Base-by-base conservation (phyloP, 108 stramenopile species). In the Mayamaea pseudoterrestris region DNA sequence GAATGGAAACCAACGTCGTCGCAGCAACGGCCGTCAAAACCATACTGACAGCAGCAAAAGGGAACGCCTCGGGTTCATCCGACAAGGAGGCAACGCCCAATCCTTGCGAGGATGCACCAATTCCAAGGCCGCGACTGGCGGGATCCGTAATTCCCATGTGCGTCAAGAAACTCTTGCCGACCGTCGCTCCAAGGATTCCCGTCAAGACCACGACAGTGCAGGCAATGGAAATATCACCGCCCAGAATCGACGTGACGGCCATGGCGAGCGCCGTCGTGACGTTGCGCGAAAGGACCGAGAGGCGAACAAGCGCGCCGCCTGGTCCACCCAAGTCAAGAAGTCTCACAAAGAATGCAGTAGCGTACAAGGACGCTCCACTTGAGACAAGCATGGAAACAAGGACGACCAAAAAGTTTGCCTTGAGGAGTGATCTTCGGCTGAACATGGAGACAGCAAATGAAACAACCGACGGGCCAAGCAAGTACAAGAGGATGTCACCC, bases 21-120 rank as follows among this genome's bases (percentile, higher is more conserved):
- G 73, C 66, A 8, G 61, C 57, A 20, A 77, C 51, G 11, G 80
- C 87, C 4, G 87, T 89, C 74, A 89, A 67, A 8, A 89, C 88
- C 94, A 96, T 96, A 44, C 75, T 61, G 47, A 96, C 90, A 2
- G 94, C 94, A 30, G 94, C 83, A 63, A 96, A 93, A 0, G 94
- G 90, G 50, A 91, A 93, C 6, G 94, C 90, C 60, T 90, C 92
- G 17, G 78, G 66, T 55, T 95, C 94, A 27, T 66, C 59, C 22
- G 76, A 63, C 60, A 93, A 74, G 11, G 76, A 69, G 21, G 94
- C 83, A 0, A 93, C 93, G 22, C 94, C 94, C 22, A 96, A 55
- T 5, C 94, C 94, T 55, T 96, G 94, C 14, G 83, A 82, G n/a
- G 90, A 76, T 29, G 67, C 80, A 4, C 94, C 94, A 31, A 91